Base-by-base conservation (phyloP, 1,284 basidiomycete genomes). In the Fomitopsis schrenkii region DNA sequence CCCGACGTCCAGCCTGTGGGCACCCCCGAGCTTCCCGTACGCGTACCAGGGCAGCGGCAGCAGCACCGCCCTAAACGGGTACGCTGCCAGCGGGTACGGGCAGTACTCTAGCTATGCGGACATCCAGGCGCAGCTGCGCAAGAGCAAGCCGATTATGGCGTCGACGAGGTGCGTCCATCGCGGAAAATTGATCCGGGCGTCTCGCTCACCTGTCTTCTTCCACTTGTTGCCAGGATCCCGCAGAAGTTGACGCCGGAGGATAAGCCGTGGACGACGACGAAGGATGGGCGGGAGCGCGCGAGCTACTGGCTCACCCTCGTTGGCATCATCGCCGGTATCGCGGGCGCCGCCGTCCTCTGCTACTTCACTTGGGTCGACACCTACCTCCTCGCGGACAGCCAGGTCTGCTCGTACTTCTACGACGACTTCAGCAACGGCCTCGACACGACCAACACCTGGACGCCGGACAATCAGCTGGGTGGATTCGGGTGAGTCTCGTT, bases 381-480 rank as follows among this genome's bases (percentile, higher is more conserved):
- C 15, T 68, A 73, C 56, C 67, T 74, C 63, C 68, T 79, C 12
- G 66, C 66, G 50, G 69, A 72, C 60, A 63, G 57, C 63, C 79
- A 84, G 15, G 72, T 90, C 28, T 93, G 92, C 71, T 68, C 85
- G 17, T 87, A 91, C 9, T 74, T 93, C 63, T 78, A 86, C 28
- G 91, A 94, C 59, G 74, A 88, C 62, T 94, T 94, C 44, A 53
- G 55, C 66, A 78, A 81, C 59, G 74, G 72, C 52, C 73, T 83
- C 58, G 77, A 81, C 60, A 78, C 79, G 40, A 78, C 77, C 6
- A 79, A 78, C 60, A 82, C 77, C 38, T 94, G 91, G 83, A 75
- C 79, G 53, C 77, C 82, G 28, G 90, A 94, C 66, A 83, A 90
- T 44, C 83, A 87, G 68, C 80, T 92, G 66, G 86, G 89, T 60